Base-by-base conservation (phyloP, 352 stramenopile species). In the Pythium rhizo-oryzae region DNA sequence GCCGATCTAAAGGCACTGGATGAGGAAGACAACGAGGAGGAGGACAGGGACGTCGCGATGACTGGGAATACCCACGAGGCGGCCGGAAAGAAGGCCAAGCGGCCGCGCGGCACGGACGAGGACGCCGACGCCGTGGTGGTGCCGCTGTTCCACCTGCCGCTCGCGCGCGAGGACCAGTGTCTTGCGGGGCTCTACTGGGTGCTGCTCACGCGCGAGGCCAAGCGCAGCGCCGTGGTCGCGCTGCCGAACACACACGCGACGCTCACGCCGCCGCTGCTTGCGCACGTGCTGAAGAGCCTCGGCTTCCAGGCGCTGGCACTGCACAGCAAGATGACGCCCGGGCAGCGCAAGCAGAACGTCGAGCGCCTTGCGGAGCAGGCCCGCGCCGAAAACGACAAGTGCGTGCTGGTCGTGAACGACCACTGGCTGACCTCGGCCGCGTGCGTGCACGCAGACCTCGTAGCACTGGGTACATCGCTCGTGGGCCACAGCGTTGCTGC, bases 241-340 rank as follows among this genome's bases (percentile, higher is more conserved):
- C 47, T 91, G 11, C 77, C 81, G 4, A 90, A 77, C 59, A 57
- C 58, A 23, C 46, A 70, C 16, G 39, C 54, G 35, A 58, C 62
- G 33, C 61, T 70, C 18, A 67, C 68, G n/a, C 69, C 78, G 37
- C 63, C 79, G 46, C 58, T 77, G 24, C 43, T 94, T n/a, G 79
- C 77, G 2, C 62, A 61, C 2, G 79, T 80, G 21, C 59, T 91
- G 25, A 82, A 82, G 62, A 78, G 87, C 59, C 51, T 94, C 30
- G 81, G 82, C 11, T 76, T 88, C 59, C 77, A 89, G 49, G 73
- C 79, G n/a, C 59, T 90, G n/a, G 67, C 82, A n/a, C 54, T 94
- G 24, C 86, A 94, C 67, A 72, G 71, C 60, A 93, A 93, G 64
- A 93, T 92, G 79, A 80, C 82, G 1, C 39, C 69, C 8, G 69